Conservation (phyloP, 139 green algal genomes). For the Gonium pectorale region DNA sequence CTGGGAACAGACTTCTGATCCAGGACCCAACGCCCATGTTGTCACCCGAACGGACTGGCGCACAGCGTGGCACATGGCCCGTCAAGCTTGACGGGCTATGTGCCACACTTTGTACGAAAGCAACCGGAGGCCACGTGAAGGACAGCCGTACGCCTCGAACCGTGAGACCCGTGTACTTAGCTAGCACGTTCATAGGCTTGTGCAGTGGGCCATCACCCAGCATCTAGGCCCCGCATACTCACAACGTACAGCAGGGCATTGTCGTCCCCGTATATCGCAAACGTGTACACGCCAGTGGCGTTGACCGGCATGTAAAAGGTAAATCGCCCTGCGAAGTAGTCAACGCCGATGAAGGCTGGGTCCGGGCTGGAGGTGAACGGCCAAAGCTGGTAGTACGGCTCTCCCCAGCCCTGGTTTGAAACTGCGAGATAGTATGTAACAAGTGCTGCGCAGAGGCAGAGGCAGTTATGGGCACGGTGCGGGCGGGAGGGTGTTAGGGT, state of each 20-base stretch:
- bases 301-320: slow-evolving; percentile 45
- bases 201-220: neutral
- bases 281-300: neutral
- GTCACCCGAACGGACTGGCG: neutral
- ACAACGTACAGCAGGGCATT: neutral
- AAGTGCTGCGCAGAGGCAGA: neutral
- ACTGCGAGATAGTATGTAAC: neutral
- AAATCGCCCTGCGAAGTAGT: slow-evolving; percentile 21
- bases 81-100: too few relatives aligned
- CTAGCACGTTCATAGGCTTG: too few relatives aligned
- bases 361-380: neutral
- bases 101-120: too few relatives aligned
- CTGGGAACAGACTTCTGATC: neutral
- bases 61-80: neutral
- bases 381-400: neutral
- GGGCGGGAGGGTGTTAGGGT: neutral
- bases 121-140: neutral
- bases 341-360: neutral
- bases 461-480: neutral
- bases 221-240: neutral
- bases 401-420: neutral
- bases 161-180: neutral
- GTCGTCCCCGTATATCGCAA: neutral
- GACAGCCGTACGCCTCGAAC: neutral
- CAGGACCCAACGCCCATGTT: neutral